Evolutionary conservation across 345 rosid genomes (phyloP), one percentile per base, ranked within the genome.

Genomic region (Boechera divaricarpa): DNA sequence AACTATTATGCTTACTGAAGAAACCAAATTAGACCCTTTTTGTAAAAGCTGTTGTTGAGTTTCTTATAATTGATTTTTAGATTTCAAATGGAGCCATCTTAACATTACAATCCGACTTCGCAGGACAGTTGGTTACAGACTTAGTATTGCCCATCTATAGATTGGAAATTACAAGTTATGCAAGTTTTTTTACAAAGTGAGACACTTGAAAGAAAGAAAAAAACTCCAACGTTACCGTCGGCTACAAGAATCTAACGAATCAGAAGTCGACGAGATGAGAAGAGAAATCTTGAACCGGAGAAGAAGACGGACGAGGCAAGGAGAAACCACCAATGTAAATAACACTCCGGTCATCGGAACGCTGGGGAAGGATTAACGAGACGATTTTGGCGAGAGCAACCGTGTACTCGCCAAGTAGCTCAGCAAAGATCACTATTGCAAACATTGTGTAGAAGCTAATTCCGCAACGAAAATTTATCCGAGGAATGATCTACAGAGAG

Each of bases 341-440:
- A 54, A 18, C 39, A 31, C 18, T 36, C 36, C 7, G 18, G n/a
- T 55, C 56, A 57, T 12, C 0, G 2, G 48, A 6, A 54, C 57
- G 64, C 5, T 26, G 75, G 1, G 73, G 81, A 35, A 83, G 21
- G 29, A 81, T 68, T 13, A 47, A 41, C 77, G 77, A 73, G 15
- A 82, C 75, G 29, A 78, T 24, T 70, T 76, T 83, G 4, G 86
- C 72, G 68, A 86, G 63, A 26, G 82, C 86, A 77, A 10, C 55
- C 60, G 83, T 74, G 81, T 79, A 86, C 16, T 77, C 85, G 71
- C 63, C 79, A 78, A 88, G 36, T 28, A 88, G 77, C 84, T 83
- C 87, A 61, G 86, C 88, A 81, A 81, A 69, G 3, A 53, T 70
- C 52, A 82, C 70, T 79, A 78, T 76, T 42, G 70, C 72, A 32